Percentiles rank a stretch among this genome's conserved stretches.
phyloP scores from a whole-genome alignment of 164 flowering plant genomes.

The Magnolia officinalis region DNA sequence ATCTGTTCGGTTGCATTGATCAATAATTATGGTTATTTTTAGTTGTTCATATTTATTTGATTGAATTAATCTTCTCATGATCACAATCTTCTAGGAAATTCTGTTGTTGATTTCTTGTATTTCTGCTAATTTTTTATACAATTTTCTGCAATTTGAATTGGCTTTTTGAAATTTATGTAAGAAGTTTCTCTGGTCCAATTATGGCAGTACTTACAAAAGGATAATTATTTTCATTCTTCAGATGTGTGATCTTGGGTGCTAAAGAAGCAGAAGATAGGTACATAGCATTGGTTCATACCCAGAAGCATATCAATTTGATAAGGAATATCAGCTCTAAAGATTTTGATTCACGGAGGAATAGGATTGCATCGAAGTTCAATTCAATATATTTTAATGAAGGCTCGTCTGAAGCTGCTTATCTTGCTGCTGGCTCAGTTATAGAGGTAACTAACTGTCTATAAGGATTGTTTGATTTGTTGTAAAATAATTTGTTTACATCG shows the following conservation, averaged over 20 bases:
- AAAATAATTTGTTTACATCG: background rate
- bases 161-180: background rate
- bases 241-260: conserved; percentile 74
- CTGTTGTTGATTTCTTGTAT: background rate
- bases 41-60: too few relatives aligned
- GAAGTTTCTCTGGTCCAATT: background rate
- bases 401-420: conserved; percentile 86
- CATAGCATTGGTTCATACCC: conserved; percentile 58
- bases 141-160: background rate
- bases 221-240: conserved; percentile 20
- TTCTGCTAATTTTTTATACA: background rate
- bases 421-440: conserved; percentile 89
- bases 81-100: too few relatives aligned
- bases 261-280: conserved; percentile 75
- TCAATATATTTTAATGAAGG: conserved; percentile 87
- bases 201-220: background rate
- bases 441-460: conserved; percentile 50
- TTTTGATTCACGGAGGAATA: conserved; percentile 47
- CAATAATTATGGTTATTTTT: too few relatives aligned
- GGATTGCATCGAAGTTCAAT: conserved; percentile 56
- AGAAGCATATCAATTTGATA: conserved; percentile 64
- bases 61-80: too few relatives aligned
- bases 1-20: too few relatives aligned
- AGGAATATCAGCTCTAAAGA: conserved; percentile 55
- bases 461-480: too few relatives aligned